Percentiles rank a stretch among this genome's conserved stretches.
Evolutionary conservation across 2,329 filamentous ascomycete species (phyloP).

Genomic region (Fusarium xyrophilum): DNA sequence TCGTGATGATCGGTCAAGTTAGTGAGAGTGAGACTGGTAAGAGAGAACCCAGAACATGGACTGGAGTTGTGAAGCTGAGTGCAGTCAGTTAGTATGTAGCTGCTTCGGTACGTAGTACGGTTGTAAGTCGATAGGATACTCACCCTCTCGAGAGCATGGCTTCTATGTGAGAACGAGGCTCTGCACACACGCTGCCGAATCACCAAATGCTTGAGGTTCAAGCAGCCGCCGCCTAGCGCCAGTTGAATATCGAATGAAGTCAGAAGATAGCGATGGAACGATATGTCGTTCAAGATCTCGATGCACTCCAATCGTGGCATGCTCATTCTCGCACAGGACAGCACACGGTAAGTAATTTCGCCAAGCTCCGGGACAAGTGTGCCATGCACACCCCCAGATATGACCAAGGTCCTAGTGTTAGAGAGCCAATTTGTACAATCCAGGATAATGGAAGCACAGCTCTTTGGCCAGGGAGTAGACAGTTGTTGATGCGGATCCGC

Average conservation of each 20-base stretch:
- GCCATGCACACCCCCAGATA: background rate
- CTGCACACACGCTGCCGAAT: background rate
- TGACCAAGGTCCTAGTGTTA: background rate
- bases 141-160: too few relatives aligned
- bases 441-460: background rate
- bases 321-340: background rate
- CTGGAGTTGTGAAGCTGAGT: background rate
- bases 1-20: background rate
- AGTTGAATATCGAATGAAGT: background rate
- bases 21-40: background rate
- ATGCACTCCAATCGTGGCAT: background rate
- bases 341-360: background rate
- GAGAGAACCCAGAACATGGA: background rate
- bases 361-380: background rate
- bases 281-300: background rate
- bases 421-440: background rate
- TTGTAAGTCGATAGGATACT: background rate
- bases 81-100: background rate
- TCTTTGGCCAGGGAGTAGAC: background rate
- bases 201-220: background rate
- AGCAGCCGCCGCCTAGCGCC: background rate
- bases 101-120: too few relatives aligned
- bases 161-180: fast-evolving
- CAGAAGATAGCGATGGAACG: background rate
- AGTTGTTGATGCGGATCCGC: background rate